Base-by-base conservation (phyloP, 345 rosid species). In the Salix viminalis region DNA sequence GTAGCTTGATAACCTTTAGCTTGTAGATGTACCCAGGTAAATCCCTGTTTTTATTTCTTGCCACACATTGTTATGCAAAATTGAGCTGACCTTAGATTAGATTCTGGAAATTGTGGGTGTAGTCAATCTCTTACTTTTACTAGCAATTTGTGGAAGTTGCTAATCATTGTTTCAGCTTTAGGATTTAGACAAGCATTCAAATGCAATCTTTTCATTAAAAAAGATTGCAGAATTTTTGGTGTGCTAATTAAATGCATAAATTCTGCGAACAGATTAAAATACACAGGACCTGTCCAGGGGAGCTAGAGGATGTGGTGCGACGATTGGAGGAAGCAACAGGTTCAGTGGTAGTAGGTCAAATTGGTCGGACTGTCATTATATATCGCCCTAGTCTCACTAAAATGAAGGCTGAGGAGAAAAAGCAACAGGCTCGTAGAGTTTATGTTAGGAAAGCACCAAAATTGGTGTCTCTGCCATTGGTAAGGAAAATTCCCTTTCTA, bases 361-460 rank as follows among this genome's bases (percentile, higher is more conserved):
- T 93, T 58, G 97, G 99, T 41, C 82, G 94, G 82, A 91, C 97
- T 30, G 87, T 93, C 76, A 94, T 95, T 71, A 24, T 95, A 74
- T 95, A 93, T 76, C 79, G 94, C 82, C 99, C 97, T 7, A 91
- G 97, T 81, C 81, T 85, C 14, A 84, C 94, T 24, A 95, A 87
- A 84, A 50, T 95, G 95, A 85, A 95, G 85, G 92, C 89, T 0
- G 99, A 90, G 76, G 96, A 88, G 88, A 90, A 89, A 77, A 92
- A 84, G 89, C 80, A 69, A 73, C 86, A 85, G 77, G 84, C 87
- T 14, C 89, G 82, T 56, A 85, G 86, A 81, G 11, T 85, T 73
- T 87, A 54, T 12, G 76, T 82, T 64, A 83, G 83, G 75, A 83
- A 77, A 86, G 75, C 76, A 66, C 52, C 73, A 36, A 81, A 60